phyloP scores from a whole-genome alignment of 257 asterid species.

The Solanum chaucha region DNA sequence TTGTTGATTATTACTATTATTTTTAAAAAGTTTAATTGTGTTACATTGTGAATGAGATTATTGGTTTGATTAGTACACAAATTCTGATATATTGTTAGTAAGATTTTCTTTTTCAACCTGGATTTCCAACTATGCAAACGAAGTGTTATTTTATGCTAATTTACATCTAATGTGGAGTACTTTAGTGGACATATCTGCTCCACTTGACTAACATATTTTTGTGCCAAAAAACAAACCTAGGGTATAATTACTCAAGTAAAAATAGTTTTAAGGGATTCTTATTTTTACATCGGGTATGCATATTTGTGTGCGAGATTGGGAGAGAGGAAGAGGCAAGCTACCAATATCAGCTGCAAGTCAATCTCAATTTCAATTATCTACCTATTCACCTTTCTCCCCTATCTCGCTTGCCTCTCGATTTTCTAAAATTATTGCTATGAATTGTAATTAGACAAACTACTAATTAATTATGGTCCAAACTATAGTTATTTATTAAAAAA shows the following conservation, averaged over 20 bases:
- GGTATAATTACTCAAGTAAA: neutral
- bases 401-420: neutral
- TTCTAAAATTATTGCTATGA: too few species aligned
- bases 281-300: too few species aligned
- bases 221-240: neutral
- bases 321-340: neutral
- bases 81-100: neutral
- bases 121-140: neutral
- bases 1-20: neutral
- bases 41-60: neutral
- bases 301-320: too few species aligned
- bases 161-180: neutral
- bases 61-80: neutral
- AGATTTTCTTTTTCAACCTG: neutral
- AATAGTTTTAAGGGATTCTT: neutral
- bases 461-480: too few species aligned
- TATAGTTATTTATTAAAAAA: too few species aligned
- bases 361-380: neutral
- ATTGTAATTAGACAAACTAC: neutral
- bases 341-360: neutral
- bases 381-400: neutral
- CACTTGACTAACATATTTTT: neutral
- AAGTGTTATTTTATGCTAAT: neutral
- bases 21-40: neutral
- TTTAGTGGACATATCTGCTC: neutral